Evolutionary conservation across 2,329 filamentous ascomycete genomes (phyloP), one percentile per base, ranked within the genome.

Genomic region (Aspergillus quadrilineatus): DNA sequence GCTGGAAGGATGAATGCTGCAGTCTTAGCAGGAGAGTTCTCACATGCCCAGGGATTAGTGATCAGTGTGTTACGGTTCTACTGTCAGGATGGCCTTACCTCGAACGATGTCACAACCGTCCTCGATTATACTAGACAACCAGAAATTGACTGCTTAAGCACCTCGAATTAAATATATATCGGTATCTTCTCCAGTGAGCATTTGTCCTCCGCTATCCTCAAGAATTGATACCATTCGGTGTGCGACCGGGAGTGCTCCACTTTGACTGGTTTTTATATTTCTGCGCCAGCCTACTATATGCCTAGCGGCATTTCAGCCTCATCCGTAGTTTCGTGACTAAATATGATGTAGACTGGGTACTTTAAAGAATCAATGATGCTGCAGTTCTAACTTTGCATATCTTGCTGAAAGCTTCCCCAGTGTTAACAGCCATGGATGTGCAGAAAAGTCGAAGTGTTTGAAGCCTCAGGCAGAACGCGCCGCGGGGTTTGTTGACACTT

Each of bases 1-100:
- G 87, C 87, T 0, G 86, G 87, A 0, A 90, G 79, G 1, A 85
- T 67, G 67, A 89, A 89, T 1, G 86, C 78, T 46, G 69, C 76
- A 8, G 85, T 55, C 64, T 90, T 90, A 89, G 87, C 12, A 82
- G 53, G 0, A 89, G 73, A 0, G 85, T 82, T 0, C 85, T 85
- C 0, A 65, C 58, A 65, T 87, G 37, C 75, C 77, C 43, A 14
- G n/a, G 53, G 3, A 17, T 41, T 34, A 42, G 32, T 1, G 17
- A 8, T 4, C 12, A 36, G 10, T 36, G 15, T 44, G n/a, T 26
- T 37, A 12, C 29, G 9, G 9, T 36, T 1, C 3, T 14, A 1
- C 22, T 36, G 15, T 9, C 15, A 29, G n/a, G n/a, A 14, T 4
- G 22, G 22, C 10, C 45, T 34, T 17, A 55, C 52, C 37, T 55